Conservation (phyloP, 108 stramenopile genomes). For the Bacterosira constricta region DNA sequence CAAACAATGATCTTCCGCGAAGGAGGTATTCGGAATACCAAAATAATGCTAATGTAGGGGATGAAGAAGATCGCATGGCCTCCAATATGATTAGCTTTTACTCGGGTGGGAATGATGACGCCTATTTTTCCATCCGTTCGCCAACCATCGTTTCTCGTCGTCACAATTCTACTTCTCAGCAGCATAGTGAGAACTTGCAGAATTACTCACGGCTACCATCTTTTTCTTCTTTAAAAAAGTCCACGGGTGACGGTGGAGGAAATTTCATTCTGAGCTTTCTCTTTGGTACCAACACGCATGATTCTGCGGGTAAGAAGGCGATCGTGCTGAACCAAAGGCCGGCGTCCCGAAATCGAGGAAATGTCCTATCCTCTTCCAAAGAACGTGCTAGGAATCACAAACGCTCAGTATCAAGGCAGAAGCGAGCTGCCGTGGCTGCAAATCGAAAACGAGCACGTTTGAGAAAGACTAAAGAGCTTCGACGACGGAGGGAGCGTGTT, state of each 20-base stretch:
- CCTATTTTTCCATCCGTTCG: constrained; percentile 25
- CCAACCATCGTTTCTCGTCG: constrained; percentile 1
- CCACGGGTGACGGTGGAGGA: background rate
- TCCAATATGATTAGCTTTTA: constrained; percentile 45
- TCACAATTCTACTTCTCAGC: background rate
- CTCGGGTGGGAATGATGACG: constrained; percentile 20
- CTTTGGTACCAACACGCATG: constrained; percentile 5
- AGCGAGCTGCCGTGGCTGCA: constrained; percentile 17
- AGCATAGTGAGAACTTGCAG: background rate
- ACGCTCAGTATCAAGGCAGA: background rate
- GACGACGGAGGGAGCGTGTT: constrained; percentile 41
- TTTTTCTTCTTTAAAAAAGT: background rate
- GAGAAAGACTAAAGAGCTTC: constrained; percentile 14
- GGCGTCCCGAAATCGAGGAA: background rate
- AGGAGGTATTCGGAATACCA: background rate
- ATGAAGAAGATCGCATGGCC: constrained; percentile 3
- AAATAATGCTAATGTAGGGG: background rate
- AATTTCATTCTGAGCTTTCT: constrained; percentile 32
- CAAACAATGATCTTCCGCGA: background rate
- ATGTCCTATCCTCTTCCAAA: background rate
- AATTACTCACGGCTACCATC: constrained; percentile 1
- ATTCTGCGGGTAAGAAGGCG: background rate
- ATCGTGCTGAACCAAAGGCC: background rate
- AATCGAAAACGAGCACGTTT: constrained; percentile 29
- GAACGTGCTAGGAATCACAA: background rate